phyloP scores from a whole-genome alignment of 306 rosid genomes.

The Rosa chinensis region DNA sequence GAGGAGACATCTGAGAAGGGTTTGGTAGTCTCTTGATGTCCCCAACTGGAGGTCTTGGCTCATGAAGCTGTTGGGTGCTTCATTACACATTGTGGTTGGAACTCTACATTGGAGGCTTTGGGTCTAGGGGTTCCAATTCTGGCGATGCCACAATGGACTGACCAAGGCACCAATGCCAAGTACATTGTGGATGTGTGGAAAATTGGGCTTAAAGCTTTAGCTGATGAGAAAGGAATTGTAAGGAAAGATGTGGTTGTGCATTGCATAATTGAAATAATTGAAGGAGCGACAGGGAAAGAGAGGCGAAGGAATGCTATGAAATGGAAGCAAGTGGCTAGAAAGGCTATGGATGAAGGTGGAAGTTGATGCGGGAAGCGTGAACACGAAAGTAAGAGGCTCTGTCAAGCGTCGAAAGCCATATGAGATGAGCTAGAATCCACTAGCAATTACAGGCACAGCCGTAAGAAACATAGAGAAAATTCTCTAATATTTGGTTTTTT shows the following conservation, averaged over 20 bases:
- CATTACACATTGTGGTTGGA: constrained; percentile 21
- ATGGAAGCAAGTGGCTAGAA: neutral
- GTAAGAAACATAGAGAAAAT: no score
- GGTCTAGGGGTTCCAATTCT: constrained; percentile 8
- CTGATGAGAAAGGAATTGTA: constrained; percentile 15
- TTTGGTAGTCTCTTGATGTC: constrained; percentile 18
- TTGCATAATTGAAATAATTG: constrained; percentile 3
- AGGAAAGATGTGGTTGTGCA: neutral
- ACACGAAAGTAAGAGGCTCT: no score
- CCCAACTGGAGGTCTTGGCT: constrained; percentile 18
- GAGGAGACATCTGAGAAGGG: constrained; percentile 23
- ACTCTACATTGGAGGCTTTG: constrained; percentile 19
- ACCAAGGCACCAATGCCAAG: constrained; percentile 15
- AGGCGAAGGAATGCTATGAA: neutral
- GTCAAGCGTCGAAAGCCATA: no score
- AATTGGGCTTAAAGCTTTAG: neutral
- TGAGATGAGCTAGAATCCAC: no score
- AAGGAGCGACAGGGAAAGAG: constrained; percentile 2
- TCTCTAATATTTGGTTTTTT: no score
- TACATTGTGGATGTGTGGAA: constrained; percentile 18
- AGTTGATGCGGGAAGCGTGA: no score
- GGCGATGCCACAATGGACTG: constrained; percentile 18
- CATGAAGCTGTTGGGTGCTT: constrained; percentile 22
- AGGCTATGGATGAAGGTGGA: constrained; percentile 2
- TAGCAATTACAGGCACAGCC: no score